These are phyloP conservation scores for Solanum ahanhuiri DNA, from an alignment of 257 asterid species.

Conservation along the genomic window DNA sequence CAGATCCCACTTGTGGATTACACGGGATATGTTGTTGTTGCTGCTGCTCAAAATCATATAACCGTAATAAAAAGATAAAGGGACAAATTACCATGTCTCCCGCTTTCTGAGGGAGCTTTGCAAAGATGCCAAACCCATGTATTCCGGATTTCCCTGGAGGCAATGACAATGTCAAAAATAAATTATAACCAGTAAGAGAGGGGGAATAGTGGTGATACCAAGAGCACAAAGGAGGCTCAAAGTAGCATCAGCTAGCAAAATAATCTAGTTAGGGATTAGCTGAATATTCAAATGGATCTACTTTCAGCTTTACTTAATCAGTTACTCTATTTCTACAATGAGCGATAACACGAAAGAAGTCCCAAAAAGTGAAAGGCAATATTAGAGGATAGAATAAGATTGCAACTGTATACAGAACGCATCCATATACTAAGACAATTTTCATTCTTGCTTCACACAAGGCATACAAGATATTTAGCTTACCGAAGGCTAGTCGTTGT, in stretches of 20 bases:
- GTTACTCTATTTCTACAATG: not conserved
- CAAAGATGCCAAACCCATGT: conserved; percentile 93
- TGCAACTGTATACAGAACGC: not conserved
- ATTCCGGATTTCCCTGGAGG: conserved; percentile 82
- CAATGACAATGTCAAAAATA: conserved; percentile 14
- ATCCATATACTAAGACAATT: not conserved
- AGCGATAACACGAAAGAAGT: not conserved
- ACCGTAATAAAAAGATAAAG: not conserved
- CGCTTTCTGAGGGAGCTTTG: conserved; percentile 75
- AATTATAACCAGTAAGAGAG: not conserved
- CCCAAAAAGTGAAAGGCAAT: not conserved
- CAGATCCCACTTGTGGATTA: not conserved
- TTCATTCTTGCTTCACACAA: not conserved
- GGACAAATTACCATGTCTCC: conserved; percentile 78
- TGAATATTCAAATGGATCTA: not conserved
- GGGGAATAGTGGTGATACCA: not conserved
- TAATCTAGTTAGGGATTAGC: not conserved
- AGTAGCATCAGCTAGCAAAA: not conserved
- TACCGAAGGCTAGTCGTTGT: conserved; percentile 81
- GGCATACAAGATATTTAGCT: conserved; percentile 10
- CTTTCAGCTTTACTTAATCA: not conserved
- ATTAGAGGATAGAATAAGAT: not conserved
- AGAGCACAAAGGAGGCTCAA: not conserved
- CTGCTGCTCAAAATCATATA: conserved; percentile 5
- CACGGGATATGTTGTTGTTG: not conserved